Conservation (phyloP, 139 green algal species). For the Tetradesmus obliquus region DNA sequence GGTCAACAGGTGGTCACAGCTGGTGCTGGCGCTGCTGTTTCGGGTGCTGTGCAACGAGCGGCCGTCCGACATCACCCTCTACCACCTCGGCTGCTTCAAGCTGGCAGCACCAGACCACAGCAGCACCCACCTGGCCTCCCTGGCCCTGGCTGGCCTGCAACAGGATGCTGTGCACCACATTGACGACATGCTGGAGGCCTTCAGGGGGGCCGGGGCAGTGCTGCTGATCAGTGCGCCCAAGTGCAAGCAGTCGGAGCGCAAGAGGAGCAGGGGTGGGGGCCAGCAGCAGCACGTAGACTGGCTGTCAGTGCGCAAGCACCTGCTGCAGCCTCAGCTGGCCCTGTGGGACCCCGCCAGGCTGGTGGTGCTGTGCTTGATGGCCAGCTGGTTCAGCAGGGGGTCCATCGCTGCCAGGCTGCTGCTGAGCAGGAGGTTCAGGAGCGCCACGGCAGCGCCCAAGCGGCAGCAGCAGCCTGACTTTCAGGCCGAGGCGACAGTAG, state of each 20-base stretch:
- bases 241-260: not conserved
- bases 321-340: not conserved
- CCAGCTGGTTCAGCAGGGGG: no score
- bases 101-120: not conserved
- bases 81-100: constrained; percentile 25
- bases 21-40: constrained; percentile 2
- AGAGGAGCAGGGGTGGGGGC: not conserved
- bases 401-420: no score
- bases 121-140: not conserved
- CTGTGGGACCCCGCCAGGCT: not conserved
- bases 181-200: not conserved
- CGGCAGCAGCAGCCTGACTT: constrained; percentile 1
- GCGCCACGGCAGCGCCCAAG: not conserved
- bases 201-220: not conserved
- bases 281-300: not conserved
- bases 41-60: not conserved
- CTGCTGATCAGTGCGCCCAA: not conserved
- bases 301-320: not conserved
- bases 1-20: not conserved
- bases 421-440: not conserved
- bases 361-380: no score
- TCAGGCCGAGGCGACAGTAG: not conserved
- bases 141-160: not conserved
- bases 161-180: constrained; percentile 10
- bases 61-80: not conserved